Evolutionary conservation across 352 stramenopile species (phyloP).

Genomic region (Globisporangium lucens): DNA sequence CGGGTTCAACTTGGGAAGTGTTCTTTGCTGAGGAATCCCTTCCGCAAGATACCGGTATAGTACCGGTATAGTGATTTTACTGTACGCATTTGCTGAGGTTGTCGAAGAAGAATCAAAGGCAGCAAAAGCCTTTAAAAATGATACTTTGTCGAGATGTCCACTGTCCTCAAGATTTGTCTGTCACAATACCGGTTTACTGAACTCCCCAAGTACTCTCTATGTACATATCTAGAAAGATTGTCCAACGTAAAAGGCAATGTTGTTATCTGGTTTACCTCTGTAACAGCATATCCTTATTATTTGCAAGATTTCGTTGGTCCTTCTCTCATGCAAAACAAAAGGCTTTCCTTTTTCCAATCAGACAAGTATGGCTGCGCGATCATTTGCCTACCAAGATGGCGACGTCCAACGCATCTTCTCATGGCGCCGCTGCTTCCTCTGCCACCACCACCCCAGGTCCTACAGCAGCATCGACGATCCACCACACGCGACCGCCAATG

Average conservation of each 20-base stretch:
- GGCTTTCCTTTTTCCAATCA: neutral
- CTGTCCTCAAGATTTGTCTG: no score
- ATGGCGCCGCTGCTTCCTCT: neutral
- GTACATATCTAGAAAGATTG: neutral
- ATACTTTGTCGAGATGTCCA: no score
- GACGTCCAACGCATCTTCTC: neutral
- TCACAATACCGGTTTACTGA: neutral
- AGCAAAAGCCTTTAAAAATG: no score
- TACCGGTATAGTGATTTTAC: neutral
- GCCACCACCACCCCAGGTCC: neutral
- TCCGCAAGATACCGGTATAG: neutral
- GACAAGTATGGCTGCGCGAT: neutral
- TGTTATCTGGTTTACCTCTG: no score
- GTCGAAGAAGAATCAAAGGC: neutral
- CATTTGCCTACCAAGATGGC: neutral
- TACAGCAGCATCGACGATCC: neutral
- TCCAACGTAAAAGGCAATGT: no score
- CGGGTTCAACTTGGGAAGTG: conserved; percentile 9
- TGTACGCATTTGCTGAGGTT: neutral
- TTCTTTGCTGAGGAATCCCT: conserved; percentile 5
- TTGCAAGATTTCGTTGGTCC: neutral
- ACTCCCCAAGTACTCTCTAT: neutral
- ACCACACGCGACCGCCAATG: neutral
- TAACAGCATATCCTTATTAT: neutral
- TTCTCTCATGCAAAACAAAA: neutral